phyloP scores from a whole-genome alignment of 345 rosid genomes.

The Ricinus communis region DNA sequence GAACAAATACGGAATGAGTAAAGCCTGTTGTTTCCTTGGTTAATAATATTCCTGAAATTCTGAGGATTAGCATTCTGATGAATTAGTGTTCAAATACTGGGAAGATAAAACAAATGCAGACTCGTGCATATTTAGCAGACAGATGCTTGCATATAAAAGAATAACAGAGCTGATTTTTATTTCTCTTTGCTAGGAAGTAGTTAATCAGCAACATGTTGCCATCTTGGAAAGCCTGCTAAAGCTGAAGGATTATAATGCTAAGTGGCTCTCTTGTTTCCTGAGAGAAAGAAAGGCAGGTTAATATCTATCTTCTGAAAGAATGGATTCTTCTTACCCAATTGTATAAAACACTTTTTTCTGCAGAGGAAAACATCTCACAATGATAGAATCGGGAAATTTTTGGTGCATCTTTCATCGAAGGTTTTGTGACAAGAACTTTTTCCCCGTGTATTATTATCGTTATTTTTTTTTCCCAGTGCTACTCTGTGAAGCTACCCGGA shows the following conservation, averaged over 20 bases:
- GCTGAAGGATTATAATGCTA: not conserved
- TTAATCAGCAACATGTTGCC: not conserved
- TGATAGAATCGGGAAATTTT: not conserved
- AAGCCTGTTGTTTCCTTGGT: no score
- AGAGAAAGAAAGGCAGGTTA: not conserved
- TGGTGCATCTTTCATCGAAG: not conserved
- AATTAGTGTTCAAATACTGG: no score
- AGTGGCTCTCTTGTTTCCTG: not conserved
- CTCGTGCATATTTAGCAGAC: no score
- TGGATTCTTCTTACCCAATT: not conserved
- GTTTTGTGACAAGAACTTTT: not conserved
- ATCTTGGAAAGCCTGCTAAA: no score
- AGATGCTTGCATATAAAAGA: not conserved
- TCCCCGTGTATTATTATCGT: not conserved
- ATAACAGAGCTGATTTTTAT: not conserved
- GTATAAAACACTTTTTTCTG: not conserved
- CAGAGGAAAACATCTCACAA: conserved; percentile 2
- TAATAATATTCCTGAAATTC: no score
- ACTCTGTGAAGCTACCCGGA: not conserved
- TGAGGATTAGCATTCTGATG: no score
- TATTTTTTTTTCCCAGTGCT: not conserved
- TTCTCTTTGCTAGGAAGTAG: not conserved
- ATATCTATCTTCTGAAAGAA: not conserved
- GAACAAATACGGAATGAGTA: no score
- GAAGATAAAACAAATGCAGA: no score